Conservation (phyloP, 2,329 filamentous ascomycete genomes). For the Daldinia sp. region DNA sequence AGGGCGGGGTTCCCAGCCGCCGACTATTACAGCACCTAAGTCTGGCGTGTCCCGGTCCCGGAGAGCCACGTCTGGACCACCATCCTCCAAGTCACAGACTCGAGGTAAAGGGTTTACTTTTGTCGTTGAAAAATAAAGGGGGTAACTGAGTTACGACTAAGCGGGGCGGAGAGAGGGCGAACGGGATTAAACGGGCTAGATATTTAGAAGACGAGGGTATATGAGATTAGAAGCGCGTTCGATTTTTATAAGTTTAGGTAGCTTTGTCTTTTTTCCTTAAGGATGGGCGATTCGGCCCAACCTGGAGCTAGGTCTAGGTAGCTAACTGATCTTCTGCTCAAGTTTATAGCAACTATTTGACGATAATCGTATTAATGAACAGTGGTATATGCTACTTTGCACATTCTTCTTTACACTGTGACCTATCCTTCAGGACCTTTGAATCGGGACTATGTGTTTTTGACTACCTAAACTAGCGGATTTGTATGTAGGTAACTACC, state of each 20-base stretch:
- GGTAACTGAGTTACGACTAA: background rate
- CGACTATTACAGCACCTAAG: background rate
- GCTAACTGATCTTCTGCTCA: background rate
- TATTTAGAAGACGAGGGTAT: background rate
- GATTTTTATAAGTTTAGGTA: slow-evolving; percentile 9
- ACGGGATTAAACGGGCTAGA: background rate
- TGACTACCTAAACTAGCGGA: background rate
- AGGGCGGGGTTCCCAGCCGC: background rate
- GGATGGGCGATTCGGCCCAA: background rate
- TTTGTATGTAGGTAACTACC: background rate
- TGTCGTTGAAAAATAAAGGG: background rate
- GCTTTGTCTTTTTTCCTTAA: slow-evolving; percentile 7
- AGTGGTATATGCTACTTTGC: background rate
- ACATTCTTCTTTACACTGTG: background rate
- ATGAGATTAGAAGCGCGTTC: background rate
- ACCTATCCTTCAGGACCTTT: background rate
- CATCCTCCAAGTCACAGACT: background rate
- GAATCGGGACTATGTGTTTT: background rate
- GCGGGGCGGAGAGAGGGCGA: background rate
- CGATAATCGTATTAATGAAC: background rate
- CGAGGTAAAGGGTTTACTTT: background rate
- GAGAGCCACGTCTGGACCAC: background rate
- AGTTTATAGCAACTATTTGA: background rate
- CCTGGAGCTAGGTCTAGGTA: background rate
- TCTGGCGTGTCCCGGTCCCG: background rate